These are phyloP conservation scores for Byssoonygena ceratinophila DNA, from an alignment of 2,329 filamentous ascomycete genomes.

Conservation along the genomic window DNA sequence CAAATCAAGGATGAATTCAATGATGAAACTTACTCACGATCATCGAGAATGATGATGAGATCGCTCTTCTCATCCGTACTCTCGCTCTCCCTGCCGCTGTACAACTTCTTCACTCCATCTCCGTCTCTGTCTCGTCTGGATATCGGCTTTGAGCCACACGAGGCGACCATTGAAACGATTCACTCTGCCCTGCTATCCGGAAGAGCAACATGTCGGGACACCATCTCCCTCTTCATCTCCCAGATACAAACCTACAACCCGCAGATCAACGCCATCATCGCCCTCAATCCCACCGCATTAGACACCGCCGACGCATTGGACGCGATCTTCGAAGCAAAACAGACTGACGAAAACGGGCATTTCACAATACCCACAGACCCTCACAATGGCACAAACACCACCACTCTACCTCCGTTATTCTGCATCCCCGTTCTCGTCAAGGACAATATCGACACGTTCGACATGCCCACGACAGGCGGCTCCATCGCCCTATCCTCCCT, in stretches of 20 bases:
- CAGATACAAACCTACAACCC: conserved; percentile 50
- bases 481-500: conserved; percentile 42
- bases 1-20: not conserved
- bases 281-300: conserved; percentile 43
- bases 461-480: conserved; percentile 50
- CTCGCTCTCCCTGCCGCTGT: not conserved
- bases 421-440: conserved; percentile 54
- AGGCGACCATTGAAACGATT: conserved; percentile 49
- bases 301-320: conserved; percentile 44
- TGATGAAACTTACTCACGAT: not conserved
- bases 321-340: conserved; percentile 1
- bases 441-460: conserved; percentile 51
- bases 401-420: conserved; percentile 41
- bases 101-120: not conserved
- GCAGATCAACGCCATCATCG: conserved; percentile 47
- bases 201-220: conserved; percentile 44
- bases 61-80: not conserved
- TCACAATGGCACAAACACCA: not conserved
- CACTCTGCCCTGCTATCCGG: conserved; percentile 47
- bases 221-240: conserved; percentile 47
- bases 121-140: not conserved
- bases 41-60: not conserved
- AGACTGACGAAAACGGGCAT: not conserved
- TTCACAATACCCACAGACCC: not conserved
- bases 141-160: conserved; percentile 41